phyloP scores from a whole-genome alignment of 495 filamentous ascomycete species.

The Penicillium waksmanii region DNA sequence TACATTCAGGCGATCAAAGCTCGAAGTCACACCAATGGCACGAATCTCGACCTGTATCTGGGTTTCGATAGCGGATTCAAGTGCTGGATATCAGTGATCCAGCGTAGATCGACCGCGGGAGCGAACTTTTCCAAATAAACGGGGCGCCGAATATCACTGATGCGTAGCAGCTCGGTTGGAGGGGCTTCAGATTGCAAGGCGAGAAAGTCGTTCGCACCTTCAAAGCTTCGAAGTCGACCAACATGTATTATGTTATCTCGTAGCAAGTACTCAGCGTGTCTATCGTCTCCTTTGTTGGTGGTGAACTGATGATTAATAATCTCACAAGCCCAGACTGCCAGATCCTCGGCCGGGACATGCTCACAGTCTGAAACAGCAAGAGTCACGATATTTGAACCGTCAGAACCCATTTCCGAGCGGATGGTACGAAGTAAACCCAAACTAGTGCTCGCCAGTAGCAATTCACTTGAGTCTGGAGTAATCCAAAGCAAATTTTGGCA shows the following conservation, averaged over 20 bases:
- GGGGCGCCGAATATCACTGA: not conserved
- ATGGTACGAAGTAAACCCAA: constrained; percentile 30
- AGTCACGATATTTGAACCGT: constrained; percentile 30
- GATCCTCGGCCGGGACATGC: not conserved
- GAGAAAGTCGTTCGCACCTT: constrained; percentile 27
- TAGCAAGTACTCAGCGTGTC: constrained; percentile 31
- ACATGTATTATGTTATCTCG: constrained; percentile 30
- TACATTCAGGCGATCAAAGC: not conserved
- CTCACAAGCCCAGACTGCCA: constrained; percentile 12
- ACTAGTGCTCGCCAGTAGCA: constrained; percentile 22
- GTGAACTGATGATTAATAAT: constrained; percentile 30
- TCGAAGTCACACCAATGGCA: constrained; percentile 20
- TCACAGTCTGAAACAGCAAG: constrained; percentile 17
- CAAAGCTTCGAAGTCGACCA: constrained; percentile 29
- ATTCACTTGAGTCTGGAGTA: constrained; percentile 16
- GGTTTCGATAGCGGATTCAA: not conserved
- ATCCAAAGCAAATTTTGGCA: constrained; percentile 43
- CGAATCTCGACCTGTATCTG: constrained; percentile 23
- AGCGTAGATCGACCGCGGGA: not conserved
- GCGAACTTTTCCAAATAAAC: not conserved
- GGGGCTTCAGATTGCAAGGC: constrained; percentile 8
- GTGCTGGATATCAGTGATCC: constrained; percentile 13
- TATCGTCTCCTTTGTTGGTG: constrained; percentile 10
- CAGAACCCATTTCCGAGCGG: constrained; percentile 33
- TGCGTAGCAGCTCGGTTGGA: not conserved